These are phyloP conservation scores for Crithidia bombi DNA, from an alignment of 208 protist genomes.

Conservation along the genomic window DNA sequence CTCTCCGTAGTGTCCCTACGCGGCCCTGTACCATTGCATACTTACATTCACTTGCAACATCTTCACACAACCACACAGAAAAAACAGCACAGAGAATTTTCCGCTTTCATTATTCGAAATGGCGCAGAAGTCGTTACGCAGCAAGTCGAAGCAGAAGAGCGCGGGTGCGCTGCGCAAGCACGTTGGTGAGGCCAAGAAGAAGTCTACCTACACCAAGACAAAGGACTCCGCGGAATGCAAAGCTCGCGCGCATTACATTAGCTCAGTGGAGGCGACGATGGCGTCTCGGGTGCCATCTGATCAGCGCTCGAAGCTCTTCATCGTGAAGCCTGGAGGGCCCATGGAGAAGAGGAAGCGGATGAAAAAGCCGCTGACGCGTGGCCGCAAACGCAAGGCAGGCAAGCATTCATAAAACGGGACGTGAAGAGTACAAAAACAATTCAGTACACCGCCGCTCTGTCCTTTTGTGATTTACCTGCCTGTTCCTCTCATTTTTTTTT, in stretches of 20 bases:
- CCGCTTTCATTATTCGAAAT: constrained; percentile 34
- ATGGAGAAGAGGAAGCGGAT: constrained; percentile 69
- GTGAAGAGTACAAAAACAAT: no score
- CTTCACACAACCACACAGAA: not conserved
- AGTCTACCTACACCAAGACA: constrained; percentile 72
- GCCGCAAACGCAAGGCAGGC: constrained; percentile 59
- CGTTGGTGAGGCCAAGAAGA: constrained; percentile 83
- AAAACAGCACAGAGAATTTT: no score
- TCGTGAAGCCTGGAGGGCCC: constrained; percentile 65
- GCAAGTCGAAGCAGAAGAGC: constrained; percentile 80
- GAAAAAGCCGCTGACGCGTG: constrained; percentile 89
- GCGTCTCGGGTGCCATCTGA: constrained; percentile 88
- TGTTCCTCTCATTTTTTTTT: constrained; percentile 13
- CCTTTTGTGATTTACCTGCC: not conserved
- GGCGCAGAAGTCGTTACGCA: constrained; percentile 78
- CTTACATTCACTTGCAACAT: not conserved
- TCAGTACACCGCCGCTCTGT: not conserved
- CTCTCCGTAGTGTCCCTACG: no score
- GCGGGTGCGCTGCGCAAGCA: constrained; percentile 83
- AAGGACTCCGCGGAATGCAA: constrained; percentile 61
- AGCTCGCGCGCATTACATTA: constrained; percentile 84
- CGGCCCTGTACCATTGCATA: no score
- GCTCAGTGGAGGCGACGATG: constrained; percentile 81
- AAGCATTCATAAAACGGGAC: not conserved
- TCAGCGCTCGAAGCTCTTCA: constrained; percentile 83